A percentile compares a stretch with the other conserved stretches of the same genome.
phyloP scores from a whole-genome alignment of 192 early-diverging fungal species.

The Coemansia sp. region DNA sequence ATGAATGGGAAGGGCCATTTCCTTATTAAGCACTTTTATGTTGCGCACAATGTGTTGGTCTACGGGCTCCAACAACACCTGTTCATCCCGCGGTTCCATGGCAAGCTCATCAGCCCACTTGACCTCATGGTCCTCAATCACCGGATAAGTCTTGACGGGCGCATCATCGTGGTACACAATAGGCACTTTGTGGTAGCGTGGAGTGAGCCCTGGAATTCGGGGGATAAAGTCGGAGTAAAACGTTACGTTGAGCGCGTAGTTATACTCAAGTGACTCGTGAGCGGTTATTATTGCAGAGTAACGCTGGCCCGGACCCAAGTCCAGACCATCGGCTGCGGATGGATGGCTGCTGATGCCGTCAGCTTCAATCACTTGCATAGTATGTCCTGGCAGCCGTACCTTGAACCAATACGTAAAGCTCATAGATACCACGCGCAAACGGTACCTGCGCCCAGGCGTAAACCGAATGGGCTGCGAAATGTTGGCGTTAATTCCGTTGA shows the following conservation, averaged over 20 bases:
- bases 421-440: slow-evolving; percentile 78
- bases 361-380: slow-evolving; percentile 74
- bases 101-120: slow-evolving; percentile 3
- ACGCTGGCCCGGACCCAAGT: slow-evolving; percentile 70
- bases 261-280: slow-evolving; percentile 55
- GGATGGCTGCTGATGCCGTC: slow-evolving; percentile 68
- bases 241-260: slow-evolving; percentile 67
- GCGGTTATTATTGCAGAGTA: slow-evolving; percentile 76
- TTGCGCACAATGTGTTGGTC: slow-evolving; percentile 19
- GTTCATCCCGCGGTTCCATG: slow-evolving; percentile 40
- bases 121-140: slow-evolving; percentile 9
- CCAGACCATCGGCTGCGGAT: slow-evolving; percentile 53
- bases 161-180: slow-evolving; percentile 62
- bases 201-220: slow-evolving; percentile 48
- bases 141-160: slow-evolving; percentile 26
- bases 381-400: slow-evolving; percentile 73
- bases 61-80: slow-evolving; percentile 45
- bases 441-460: slow-evolving; percentile 72
- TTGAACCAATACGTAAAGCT: slow-evolving; percentile 66
- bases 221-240: slow-evolving; percentile 58
- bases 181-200: slow-evolving; percentile 55
- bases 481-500: slow-evolving; percentile 50
- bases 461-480: slow-evolving; percentile 59
- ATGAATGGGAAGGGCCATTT: neutral
- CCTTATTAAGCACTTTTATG: neutral